Evolutionary conservation across 768 basidiomycete genomes (phyloP).

Genomic region (Collybiopsis confluens): DNA sequence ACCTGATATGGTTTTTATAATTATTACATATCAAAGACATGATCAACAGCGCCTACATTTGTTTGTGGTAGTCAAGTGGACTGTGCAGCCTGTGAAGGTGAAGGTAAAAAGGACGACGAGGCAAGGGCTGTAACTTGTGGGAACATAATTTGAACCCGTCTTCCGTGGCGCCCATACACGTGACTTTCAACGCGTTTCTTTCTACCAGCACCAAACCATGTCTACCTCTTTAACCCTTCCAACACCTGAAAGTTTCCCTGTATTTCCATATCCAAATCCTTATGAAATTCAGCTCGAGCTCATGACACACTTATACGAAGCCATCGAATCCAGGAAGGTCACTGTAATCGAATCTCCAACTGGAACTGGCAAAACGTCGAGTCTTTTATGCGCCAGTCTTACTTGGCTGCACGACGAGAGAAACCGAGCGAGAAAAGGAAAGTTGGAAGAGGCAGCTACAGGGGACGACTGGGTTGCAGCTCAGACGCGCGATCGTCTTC

Average conservation of each 20-base stretch:
- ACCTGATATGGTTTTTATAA: no score
- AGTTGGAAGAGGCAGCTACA: conserved; percentile 37
- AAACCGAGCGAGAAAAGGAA: conserved; percentile 64
- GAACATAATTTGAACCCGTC: no score
- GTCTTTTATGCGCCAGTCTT: conserved; percentile 69
- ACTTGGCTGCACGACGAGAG: conserved; percentile 74
- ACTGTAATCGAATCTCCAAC: conserved; percentile 88
- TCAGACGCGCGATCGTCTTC: conserved; percentile 63
- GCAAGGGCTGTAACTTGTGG: no score
- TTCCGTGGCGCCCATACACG: not conserved
- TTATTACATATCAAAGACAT: no score
- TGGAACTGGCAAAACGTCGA: conserved; percentile 87
- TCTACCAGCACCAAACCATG: not conserved
- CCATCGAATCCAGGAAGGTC: conserved; percentile 71
- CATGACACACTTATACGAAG: conserved; percentile 81
- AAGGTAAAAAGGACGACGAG: no score
- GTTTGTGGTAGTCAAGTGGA: no score
- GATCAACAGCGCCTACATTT: no score
- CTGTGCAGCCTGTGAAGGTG: no score
- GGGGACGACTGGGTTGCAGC: conserved; percentile 57
- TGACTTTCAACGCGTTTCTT: not conserved
- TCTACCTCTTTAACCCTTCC: conserved; percentile 37
- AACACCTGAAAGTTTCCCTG: conserved; percentile 65
- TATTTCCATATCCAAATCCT: conserved; percentile 81
- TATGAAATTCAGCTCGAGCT: conserved; percentile 83